Base-by-base conservation (phyloP, 2,329 filamentous ascomycete species). In the Claviceps citrina region DNA sequence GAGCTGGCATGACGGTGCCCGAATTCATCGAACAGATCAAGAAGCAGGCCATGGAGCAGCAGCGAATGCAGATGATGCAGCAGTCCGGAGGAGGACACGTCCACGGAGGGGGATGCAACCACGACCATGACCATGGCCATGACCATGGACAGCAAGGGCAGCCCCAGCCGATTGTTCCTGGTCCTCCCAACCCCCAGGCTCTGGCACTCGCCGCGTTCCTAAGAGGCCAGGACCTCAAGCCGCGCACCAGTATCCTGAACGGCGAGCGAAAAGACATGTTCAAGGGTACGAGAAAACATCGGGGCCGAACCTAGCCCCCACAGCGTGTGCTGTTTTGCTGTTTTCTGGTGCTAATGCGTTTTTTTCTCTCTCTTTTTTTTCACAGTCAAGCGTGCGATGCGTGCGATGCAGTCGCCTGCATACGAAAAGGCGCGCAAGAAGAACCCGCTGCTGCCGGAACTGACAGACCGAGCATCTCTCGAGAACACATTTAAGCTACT, bases 211-310 rank as follows among this genome's bases (percentile, higher is more conserved):
- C 91, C 49, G 81, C 84, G 54, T 98, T 93, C 63, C 66, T 98
- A 44, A 78, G 78, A 50, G 62, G 72, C 43, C 87, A 95, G 63
- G 76, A 91, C 44, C 65, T 98, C 48, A 98, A 98, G 71, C 71
- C 75, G 15, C 73, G 91, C 47, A 95, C 87, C 15, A 89, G 84
- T 58, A 93, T 98, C 47, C 73, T 96, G 48, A 87, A 95, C 49
- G 91, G 91, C 53, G 87, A 95, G 70, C 76, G 91, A 54, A 96
- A 94, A 65, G 89, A 98, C 49, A 93, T 98, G 84, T 96, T 98
- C 63, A 82, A 81, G 71, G 86, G 85, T 89, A 67, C 37, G 56
- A 45, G 24, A 10, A 22, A 5, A 20, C 4, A 19, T 24, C 22
- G 5, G 5, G 22, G 5, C 22, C 22, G 22, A 8, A 8, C 22